Percentiles rank a stretch among this genome's conserved stretches.
Evolutionary conservation across 495 filamentous ascomycete genomes (phyloP).

Genomic region (Daldinia grandis): DNA sequence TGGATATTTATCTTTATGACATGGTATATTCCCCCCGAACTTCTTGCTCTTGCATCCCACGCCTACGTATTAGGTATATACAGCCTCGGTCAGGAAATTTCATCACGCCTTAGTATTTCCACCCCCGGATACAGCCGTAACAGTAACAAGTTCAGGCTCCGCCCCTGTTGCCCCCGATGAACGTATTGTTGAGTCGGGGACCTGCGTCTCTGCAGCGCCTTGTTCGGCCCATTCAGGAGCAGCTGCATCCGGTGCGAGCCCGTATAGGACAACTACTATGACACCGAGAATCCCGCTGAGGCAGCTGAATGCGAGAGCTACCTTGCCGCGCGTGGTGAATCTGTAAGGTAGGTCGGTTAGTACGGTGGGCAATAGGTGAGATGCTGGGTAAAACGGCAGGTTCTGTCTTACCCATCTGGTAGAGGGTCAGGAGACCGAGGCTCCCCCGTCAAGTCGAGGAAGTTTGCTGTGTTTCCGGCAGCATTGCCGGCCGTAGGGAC

Average conservation of each 20-base stretch:
- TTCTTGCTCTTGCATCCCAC: not conserved
- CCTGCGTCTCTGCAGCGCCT: not conserved
- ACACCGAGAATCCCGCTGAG: conserved; percentile 78
- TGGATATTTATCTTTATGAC: not conserved
- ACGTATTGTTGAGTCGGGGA: not conserved
- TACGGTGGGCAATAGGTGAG: not conserved
- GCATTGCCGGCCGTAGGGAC: conserved; percentile 73
- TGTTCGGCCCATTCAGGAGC: conserved; percentile 9
- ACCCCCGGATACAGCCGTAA: conserved; percentile 17
- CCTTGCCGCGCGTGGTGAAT: conserved; percentile 75
- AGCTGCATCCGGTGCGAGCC: conserved; percentile 49
- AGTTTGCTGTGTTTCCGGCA: conserved; percentile 71
- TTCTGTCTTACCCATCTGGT: conserved; percentile 63
- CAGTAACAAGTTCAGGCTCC: conserved; percentile 24
- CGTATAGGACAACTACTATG: conserved; percentile 73
- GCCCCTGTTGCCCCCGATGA: conserved; percentile 19
- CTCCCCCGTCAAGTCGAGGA: conserved; percentile 71
- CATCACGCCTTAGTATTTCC: conserved; percentile 20
- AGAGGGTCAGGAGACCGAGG: conserved; percentile 63
- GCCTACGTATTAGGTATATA: not conserved
- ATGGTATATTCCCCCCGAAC: not conserved
- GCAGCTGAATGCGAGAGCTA: conserved; percentile 76
- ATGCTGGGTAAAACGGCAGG: not conserved
- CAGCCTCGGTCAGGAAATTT: not conserved
- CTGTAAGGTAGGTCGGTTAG: conserved; percentile 35